Evolutionary conservation across 495 filamentous ascomycete genomes (phyloP).

Genomic region (Aspergillus panamensis): DNA sequence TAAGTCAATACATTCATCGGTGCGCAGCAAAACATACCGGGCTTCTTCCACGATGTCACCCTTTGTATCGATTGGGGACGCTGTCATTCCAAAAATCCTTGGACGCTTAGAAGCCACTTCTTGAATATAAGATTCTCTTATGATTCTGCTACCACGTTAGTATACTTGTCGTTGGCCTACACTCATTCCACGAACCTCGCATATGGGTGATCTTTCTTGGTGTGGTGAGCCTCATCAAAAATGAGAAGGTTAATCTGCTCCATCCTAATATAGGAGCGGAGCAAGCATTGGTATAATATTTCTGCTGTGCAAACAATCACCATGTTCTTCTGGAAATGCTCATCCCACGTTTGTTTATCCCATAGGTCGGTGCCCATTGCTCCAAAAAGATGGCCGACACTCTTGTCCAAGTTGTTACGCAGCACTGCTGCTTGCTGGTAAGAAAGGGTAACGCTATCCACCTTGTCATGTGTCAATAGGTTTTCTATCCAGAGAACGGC

Average conservation of each 20-base stretch:
- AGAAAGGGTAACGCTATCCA: conserved; percentile 85
- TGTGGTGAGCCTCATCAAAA: conserved; percentile 96
- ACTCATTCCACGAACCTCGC: conserved; percentile 50
- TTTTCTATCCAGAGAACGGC: background rate
- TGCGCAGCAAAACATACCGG: conserved; percentile 33
- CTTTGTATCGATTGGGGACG: conserved; percentile 88
- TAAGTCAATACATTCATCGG: conserved; percentile 11
- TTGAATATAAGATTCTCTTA: conserved; percentile 76
- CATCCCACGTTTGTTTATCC: conserved; percentile 64
- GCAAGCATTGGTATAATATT: conserved; percentile 73
- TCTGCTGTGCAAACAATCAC: conserved; percentile 93
- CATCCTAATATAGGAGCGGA: conserved; percentile 77
- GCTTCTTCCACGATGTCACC: conserved; percentile 67
- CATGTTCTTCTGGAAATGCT: conserved; percentile 67
- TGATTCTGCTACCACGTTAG: conserved; percentile 53
- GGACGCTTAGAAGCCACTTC: conserved; percentile 52
- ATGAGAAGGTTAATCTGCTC: conserved; percentile 83
- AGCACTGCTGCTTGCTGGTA: conserved; percentile 88
- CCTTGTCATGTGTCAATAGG: conserved; percentile 38
- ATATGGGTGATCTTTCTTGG: conserved; percentile 92
- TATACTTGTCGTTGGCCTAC: background rate
- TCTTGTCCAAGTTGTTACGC: conserved; percentile 76
- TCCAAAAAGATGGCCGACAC: conserved; percentile 75
- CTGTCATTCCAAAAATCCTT: conserved; percentile 94
- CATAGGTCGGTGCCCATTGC: conserved; percentile 65